Evolutionary conservation across 139 green algal genomes (phyloP), one percentile per base, ranked within the genome.

Genomic region (Micromonas commoda): DNA sequence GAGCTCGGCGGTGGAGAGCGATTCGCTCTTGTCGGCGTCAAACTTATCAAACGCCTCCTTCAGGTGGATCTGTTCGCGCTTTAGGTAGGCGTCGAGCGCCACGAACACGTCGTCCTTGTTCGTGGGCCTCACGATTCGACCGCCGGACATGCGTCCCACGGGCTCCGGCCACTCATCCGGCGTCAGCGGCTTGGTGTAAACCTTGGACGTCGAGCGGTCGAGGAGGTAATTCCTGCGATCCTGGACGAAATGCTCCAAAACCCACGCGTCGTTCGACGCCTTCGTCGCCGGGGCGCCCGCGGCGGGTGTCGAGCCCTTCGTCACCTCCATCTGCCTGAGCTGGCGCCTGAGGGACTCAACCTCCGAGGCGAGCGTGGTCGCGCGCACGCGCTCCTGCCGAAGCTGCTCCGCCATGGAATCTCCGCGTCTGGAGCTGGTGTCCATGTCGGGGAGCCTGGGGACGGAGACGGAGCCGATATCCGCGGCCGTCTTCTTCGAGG

Each of bases 11-110:
- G 32, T 38, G 60, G 67, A 53, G 37, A 88, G 78, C 13, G 67
- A 37, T 19, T 81, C 84, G 31, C 64, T 77, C 6, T 71, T 32
- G 76, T 70, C 38, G 6, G 53, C 64, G 66, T 84, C 84, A 29
- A 74, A 80, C 39, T 67, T 19, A 26, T 78, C 31, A 54, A 88
- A 88, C 28, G 85, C 61, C 29, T 78, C 37, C 0, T 29, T 23
- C 75, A 88, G 80, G 26, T 70, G 75, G 32, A 83, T 52, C 68
- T 83, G 35, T 1, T 71, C 75, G 1, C 60, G 66, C 45, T 57
- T 54, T 1, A 88, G 71, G 33, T 82, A 77, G 26, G 4, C 71
- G 78, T 88, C 84, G 6, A 88, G 76, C 0, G 81, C 80, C 3
- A 60, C 29, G 61, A 88, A 86, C 35, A 88, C 71, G 71, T 86